Percentiles rank a stretch among this genome's conserved stretches.
Evolutionary conservation across 305 asterid species (phyloP).

Genomic region (Solanum aculeatissimum): DNA sequence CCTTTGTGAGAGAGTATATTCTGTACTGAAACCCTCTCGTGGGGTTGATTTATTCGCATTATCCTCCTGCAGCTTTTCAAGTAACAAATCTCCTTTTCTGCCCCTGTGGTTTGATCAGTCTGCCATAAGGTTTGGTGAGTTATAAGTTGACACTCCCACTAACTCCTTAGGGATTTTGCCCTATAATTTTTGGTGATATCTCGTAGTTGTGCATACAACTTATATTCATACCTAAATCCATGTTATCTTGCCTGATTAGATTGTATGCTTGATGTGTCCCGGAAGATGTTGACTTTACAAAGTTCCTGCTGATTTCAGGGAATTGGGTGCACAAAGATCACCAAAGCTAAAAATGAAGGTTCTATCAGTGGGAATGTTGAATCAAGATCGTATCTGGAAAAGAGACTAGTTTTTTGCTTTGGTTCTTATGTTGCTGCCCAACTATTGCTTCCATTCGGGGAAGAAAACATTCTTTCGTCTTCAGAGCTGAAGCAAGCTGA

Average conservation of each 20-base stretch:
- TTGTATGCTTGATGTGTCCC: background rate
- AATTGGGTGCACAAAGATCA: slow-evolving; percentile 88
- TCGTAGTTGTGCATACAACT: background rate
- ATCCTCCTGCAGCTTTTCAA: background rate
- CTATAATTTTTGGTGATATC: background rate
- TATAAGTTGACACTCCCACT: background rate
- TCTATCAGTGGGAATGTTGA: slow-evolving; percentile 62
- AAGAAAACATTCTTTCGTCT: slow-evolving; percentile 79
- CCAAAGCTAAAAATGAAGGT: slow-evolving; percentile 64
- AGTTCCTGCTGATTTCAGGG: slow-evolving; percentile 48
- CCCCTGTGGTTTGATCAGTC: background rate
- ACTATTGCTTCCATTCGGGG: slow-evolving; percentile 90
- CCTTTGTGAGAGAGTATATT: background rate
- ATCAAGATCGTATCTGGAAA: slow-evolving; percentile 84
- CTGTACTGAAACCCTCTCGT: background rate
- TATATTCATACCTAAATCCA: background rate
- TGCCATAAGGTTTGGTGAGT: background rate
- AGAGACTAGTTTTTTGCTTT: slow-evolving; percentile 90
- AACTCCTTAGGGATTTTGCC: background rate
- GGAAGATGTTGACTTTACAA: background rate
- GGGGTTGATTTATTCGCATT: background rate
- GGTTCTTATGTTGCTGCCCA: slow-evolving; percentile 90
- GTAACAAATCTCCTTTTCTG: background rate
- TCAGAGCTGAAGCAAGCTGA: slow-evolving; percentile 82
- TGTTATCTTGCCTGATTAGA: background rate